Evolutionary conservation across 106 monocot genomes (phyloP), one percentile per base, ranked within the genome.

Genomic region (Dendrobium catenatum): DNA sequence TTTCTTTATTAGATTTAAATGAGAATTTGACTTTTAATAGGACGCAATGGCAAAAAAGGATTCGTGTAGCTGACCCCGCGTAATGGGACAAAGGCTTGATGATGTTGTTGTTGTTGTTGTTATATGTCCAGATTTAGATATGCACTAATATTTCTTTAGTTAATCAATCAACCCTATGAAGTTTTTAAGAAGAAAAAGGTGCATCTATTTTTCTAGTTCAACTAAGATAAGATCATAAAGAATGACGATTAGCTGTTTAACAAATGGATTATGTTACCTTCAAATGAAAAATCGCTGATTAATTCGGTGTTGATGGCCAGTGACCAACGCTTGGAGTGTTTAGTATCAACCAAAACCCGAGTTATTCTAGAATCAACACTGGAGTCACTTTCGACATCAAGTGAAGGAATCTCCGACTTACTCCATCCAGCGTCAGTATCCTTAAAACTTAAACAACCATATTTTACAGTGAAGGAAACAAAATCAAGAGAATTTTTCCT

Each of bases 301-400:
- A 85, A 76, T 48, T 93, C 78, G 29, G 85, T 88, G 76, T 99
- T 99, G 78, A 99, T 89, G 78, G 95, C 92, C 73, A 95, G 85
- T 15, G 85, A 33, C 99, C 99, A 99, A 46, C 99, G 89, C 46
- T 87, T 93, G 27, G 99, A 91, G 67, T 79, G 9, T 85, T 87
- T 93, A 11, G 99, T 95, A 83, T 99, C 91, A 20, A 99, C 66
- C 6, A 81, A 84, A 46, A 95, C 79, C 47, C 78, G 72, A 78
- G 99, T 95, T 67, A 82, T 81, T 77, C 99, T 88, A 64, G 66
- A 86, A 78, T 82, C 86, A 51, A 61, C 22, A 7, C 79, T 55
- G 9, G 83, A 82, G 84, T 99, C 99, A 54, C 82, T 85, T 83
- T 90, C 86, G 44, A 99, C 90, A 67, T 72, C 83, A 64, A 99